Conservation (phyloP, 2,329 filamentous ascomycete genomes). For the Berkeleyomyces rouxiae region DNA sequence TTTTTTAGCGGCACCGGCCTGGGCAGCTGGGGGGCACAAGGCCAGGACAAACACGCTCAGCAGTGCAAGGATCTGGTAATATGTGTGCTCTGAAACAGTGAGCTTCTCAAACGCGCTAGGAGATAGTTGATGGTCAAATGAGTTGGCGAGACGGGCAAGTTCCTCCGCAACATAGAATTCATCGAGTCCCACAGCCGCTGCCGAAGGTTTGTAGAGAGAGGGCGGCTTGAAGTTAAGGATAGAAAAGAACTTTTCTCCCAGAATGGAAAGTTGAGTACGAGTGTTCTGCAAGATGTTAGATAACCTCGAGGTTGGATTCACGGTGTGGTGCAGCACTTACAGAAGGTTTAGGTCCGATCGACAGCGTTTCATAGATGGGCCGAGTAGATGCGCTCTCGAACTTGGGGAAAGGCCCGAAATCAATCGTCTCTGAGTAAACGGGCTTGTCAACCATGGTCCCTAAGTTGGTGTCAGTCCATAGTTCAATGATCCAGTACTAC, state of each 20-base stretch:
- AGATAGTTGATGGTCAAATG: conserved; percentile 25
- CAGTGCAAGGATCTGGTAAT: conserved; percentile 28
- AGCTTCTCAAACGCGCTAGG: conserved; percentile 17
- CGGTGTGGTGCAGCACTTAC: conserved; percentile 21
- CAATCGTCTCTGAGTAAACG: conserved; percentile 28
- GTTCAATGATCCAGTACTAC: not conserved
- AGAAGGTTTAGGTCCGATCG: conserved; percentile 34
- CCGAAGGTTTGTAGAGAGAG: conserved; percentile 31
- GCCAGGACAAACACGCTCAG: conserved; percentile 20
- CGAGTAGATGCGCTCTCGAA: conserved; percentile 25
- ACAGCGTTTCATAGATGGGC: conserved; percentile 28
- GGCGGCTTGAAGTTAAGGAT: conserved; percentile 31
- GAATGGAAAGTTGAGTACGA: conserved; percentile 32
- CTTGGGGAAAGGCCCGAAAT: conserved; percentile 36
- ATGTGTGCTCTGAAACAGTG: conserved; percentile 27
- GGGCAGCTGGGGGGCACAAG: not conserved
- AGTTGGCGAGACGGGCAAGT: conserved; percentile 26
- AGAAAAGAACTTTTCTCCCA: conserved; percentile 36
- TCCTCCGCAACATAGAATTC: conserved; percentile 28
- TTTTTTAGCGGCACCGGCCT: not conserved
- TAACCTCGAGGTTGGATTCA: not conserved
- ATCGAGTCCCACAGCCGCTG: conserved; percentile 25
- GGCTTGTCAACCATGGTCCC: conserved; percentile 26
- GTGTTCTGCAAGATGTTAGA: conserved; percentile 24
- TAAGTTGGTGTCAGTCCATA: conserved; percentile 16